Evolutionary conservation across 345 rosid genomes (phyloP), one percentile per base, ranked within the genome.

Genomic region (Pelargonium nanum): DNA sequence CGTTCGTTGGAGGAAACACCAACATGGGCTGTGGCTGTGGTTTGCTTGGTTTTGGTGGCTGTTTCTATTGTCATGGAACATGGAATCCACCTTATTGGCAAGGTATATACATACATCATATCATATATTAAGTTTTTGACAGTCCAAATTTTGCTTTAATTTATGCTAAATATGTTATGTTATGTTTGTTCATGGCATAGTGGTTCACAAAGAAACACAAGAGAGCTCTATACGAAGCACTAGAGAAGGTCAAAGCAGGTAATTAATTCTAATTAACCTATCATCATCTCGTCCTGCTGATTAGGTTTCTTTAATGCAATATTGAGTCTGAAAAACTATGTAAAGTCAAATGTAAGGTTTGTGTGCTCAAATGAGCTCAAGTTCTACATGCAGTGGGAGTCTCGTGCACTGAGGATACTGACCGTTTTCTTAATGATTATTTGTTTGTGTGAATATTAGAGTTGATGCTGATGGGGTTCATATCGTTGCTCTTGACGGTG

Each of bases 391-490:
- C n/a, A n/a, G n/a, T n/a, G n/a, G n/a, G n/a, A n/a, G n/a, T n/a
- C n/a, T n/a, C n/a, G n/a, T n/a, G n/a, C n/a, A n/a, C n/a, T n/a
- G n/a, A n/a, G n/a, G n/a, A n/a, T n/a, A 22, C 64, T 13, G 28
- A 4, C 26, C 22, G n/a, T 20, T 26, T 25, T 24, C 20, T 16
- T 4, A 5, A 1, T 50, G 6, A 22, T 44, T 10, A 15, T 0
- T 1, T 53, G 1, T 52, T 25, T 59, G 19, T 51, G 57, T 59
- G 53, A 57, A 54, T 75, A 64, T 67, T 67, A 91, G 98, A 91
- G 82, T 89, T 91, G 55, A 86, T 91, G 92, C 63, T 91, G 28
- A 53, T 91, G 78, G 98, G 98, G 44, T 91, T 91, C 71, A 75
- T 88, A 70, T 91, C 98, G 21, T 65, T 91, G 68, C 77, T 91